Evolutionary conservation across 2,329 filamentous ascomycete species (phyloP).

Genomic region (Calonectria hongkongensis): DNA sequence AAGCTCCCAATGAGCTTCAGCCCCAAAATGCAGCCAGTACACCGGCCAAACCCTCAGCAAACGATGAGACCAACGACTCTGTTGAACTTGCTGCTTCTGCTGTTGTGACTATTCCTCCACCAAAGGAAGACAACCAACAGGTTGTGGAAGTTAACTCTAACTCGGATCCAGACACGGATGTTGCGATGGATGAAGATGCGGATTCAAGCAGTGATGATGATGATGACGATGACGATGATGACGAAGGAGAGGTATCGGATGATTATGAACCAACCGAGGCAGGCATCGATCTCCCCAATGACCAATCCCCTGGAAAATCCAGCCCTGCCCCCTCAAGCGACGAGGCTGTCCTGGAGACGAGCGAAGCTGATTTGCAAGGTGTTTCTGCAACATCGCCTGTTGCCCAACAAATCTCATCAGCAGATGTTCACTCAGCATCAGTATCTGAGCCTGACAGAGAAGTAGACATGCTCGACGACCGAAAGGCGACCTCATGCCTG

Average conservation of each 20-base stretch:
- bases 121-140: background rate
- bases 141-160: conserved; percentile 26
- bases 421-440: conserved; percentile 48
- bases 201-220: conserved; percentile 54
- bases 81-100: conserved; percentile 8
- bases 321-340: conserved; percentile 46
- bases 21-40: conserved; percentile 1
- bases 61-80: background rate
- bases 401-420: conserved; percentile 58
- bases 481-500: conserved; percentile 37
- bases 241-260: conserved; percentile 64
- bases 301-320: conserved; percentile 30
- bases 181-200: conserved; percentile 51
- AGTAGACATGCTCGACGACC: conserved; percentile 63
- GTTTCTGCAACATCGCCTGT: conserved; percentile 48
- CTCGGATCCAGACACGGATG: conserved; percentile 45
- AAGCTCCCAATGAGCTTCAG: background rate
- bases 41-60: background rate
- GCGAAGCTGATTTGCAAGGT: conserved; percentile 53
- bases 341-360: conserved; percentile 51
- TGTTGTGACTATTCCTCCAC: conserved; percentile 1
- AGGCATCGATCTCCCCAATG: conserved; percentile 43
- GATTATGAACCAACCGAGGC: conserved; percentile 74
- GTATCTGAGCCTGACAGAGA: conserved; percentile 60
- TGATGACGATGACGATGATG: conserved; percentile 52